A percentile compares a stretch with the other conserved stretches of the same genome.
phyloP scores from a whole-genome alignment of 441 rosid genomes.

The Mallotus japonicus region DNA sequence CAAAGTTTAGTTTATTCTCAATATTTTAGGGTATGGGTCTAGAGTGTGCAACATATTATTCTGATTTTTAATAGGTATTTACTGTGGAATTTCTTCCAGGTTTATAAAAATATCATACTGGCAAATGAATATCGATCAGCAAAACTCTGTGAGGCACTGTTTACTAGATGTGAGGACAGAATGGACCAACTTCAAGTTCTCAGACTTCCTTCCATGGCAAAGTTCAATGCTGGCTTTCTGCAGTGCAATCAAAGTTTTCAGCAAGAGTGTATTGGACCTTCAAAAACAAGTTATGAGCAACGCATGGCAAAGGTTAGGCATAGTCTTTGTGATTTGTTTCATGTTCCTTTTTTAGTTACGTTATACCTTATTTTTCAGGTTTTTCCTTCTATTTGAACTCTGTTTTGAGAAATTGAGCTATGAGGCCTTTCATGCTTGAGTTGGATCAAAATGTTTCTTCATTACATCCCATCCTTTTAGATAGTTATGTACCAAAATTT shows the following conservation, averaged over 20 bases:
- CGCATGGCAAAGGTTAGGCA: conserved; percentile 80
- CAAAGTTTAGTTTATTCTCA: background rate
- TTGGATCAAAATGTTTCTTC: background rate
- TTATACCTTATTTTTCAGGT: background rate
- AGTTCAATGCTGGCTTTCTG: conserved; percentile 89
- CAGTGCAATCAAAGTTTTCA: conserved; percentile 92
- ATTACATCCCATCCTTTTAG: background rate
- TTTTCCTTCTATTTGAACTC: background rate
- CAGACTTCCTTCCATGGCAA: conserved; percentile 98
- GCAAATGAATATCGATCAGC: conserved; percentile 82
- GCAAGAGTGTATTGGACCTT: conserved; percentile 84
- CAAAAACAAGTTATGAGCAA: conserved; percentile 72
- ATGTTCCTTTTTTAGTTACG: background rate
- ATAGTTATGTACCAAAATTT: background rate
- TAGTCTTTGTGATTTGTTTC: conserved; percentile 11
- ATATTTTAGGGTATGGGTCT: background rate
- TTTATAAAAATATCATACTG: conserved; percentile 56
- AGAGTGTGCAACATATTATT: background rate
- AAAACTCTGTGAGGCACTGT: conserved; percentile 80
- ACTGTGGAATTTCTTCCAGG: conserved; percentile 46
- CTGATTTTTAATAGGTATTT: conserved; percentile 19
- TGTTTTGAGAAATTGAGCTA: background rate
- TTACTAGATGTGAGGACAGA: conserved; percentile 81
- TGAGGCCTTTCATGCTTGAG: background rate
- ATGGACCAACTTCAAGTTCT: conserved; percentile 99